phyloP scores from a whole-genome alignment of 306 rosid species.

The Geum urbanum region DNA sequence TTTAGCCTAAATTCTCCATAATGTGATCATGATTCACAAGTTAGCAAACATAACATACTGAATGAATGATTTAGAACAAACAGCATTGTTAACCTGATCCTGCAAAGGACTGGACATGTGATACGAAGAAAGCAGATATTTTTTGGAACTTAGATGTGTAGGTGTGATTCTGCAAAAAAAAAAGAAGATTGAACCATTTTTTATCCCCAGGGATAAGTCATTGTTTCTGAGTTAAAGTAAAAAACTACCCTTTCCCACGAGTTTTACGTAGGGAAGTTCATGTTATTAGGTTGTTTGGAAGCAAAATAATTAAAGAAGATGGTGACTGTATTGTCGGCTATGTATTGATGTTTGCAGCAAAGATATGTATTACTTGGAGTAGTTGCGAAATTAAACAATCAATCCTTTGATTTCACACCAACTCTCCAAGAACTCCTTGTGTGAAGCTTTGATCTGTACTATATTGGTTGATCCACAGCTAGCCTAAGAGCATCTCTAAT shows the following conservation, averaged over 20 bases:
- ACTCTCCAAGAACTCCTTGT: background rate
- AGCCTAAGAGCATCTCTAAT: too few relatives aligned
- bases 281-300: constrained; percentile 1
- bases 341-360: background rate
- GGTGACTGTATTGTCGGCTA: background rate
- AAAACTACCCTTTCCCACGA: too few relatives aligned
- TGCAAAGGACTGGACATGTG: background rate
- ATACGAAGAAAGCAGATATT: background rate
- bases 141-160: too few relatives aligned
- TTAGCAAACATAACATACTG: background rate
- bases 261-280: too few relatives aligned
- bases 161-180: too few relatives aligned
- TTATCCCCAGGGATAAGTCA: too few relatives aligned
- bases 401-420: background rate
- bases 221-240: too few relatives aligned
- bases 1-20: background rate
- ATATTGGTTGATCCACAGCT: background rate
- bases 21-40: background rate
- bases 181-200: too few relatives aligned
- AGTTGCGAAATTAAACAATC: background rate
- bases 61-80: background rate
- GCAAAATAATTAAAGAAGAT: background rate
- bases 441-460: too few relatives aligned
- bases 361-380: background rate
- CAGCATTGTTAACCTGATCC: background rate